These are phyloP conservation scores for Scedosporium apiospermum DNA, from an alignment of 2,329 filamentous ascomycete species.

Conservation along the genomic window DNA sequence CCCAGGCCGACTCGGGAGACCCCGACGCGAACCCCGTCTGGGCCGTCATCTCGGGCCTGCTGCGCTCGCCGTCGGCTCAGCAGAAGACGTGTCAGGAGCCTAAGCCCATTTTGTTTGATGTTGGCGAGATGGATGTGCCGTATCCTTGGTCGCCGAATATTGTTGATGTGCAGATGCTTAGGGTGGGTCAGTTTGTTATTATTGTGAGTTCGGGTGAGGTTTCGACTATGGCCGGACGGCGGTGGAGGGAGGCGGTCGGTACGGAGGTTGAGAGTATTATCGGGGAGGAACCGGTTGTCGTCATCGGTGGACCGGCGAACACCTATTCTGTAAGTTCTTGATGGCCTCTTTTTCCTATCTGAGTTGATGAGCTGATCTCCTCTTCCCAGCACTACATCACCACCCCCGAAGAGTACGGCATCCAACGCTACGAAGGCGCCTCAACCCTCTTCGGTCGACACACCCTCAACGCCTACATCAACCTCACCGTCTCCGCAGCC, in stretches of 20 bases:
- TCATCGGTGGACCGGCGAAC: constrained; percentile 81
- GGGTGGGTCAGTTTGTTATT: constrained; percentile 75
- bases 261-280: constrained; percentile 34
- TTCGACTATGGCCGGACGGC: constrained; percentile 81
- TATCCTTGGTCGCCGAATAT: constrained; percentile 87
- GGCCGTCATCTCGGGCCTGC: constrained; percentile 59
- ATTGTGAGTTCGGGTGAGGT: constrained; percentile 82
- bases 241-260: constrained; percentile 68
- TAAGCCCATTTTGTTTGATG: constrained; percentile 79
- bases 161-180: constrained; percentile 74
- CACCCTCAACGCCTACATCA: constrained; percentile 79
- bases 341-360: not conserved
- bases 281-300: constrained; percentile 54
- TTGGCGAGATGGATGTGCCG: constrained; percentile 63
- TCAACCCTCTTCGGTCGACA: constrained; percentile 80
- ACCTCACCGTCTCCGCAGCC: constrained; percentile 62
- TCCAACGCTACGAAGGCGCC: constrained; percentile 86
- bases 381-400: constrained; percentile 20
- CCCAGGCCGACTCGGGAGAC: constrained; percentile 64
- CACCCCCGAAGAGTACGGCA: constrained; percentile 21
- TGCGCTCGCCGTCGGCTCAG: constrained; percentile 57
- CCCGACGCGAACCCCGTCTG: constrained; percentile 68
- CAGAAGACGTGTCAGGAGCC: constrained; percentile 69
- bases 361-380: not conserved
- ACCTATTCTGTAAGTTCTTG: constrained; percentile 52